Percentiles rank a stretch among this genome's conserved stretches.
Conservation (phyloP, 108 stramenopile species). For the Parietichytrium sp. region DNA sequence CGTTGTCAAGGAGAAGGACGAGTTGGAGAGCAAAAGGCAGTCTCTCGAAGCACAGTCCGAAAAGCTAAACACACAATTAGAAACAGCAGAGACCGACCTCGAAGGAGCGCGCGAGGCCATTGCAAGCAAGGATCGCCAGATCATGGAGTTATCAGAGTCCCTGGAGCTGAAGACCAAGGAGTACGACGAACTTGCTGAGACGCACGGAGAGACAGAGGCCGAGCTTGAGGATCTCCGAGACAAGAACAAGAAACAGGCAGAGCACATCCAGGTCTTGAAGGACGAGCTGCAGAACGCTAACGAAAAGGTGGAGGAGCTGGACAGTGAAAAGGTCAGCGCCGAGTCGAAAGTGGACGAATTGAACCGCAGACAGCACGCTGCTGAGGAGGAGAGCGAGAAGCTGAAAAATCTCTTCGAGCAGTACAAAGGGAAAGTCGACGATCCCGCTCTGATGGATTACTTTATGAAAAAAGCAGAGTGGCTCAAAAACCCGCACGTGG, state of each 20-base stretch:
- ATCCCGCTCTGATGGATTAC: constrained; percentile 21
- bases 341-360: background rate
- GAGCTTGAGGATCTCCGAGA: background rate
- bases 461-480: constrained; percentile 37
- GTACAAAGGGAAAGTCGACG: constrained; percentile 35
- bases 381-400: constrained; percentile 1
- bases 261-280: background rate
- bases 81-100: background rate
- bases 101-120: background rate
- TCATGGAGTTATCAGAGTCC: background rate
- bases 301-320: background rate
- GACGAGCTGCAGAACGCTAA: background rate
- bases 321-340: background rate
- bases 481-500: constrained; percentile 12
- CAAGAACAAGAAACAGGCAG: background rate
- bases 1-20: too few species aligned
- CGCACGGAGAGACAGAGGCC: background rate
- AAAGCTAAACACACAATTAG: too few species aligned
- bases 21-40: too few species aligned
- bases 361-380: background rate
- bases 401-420: background rate
- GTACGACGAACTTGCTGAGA: background rate
- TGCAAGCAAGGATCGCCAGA: background rate
- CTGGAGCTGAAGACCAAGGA: background rate
- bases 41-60: too few species aligned